A percentile compares a stretch with the other conserved stretches of the same genome.
Evolutionary conservation across 345 rosid genomes (phyloP).

Genomic region (Rhodamnia argentea): DNA sequence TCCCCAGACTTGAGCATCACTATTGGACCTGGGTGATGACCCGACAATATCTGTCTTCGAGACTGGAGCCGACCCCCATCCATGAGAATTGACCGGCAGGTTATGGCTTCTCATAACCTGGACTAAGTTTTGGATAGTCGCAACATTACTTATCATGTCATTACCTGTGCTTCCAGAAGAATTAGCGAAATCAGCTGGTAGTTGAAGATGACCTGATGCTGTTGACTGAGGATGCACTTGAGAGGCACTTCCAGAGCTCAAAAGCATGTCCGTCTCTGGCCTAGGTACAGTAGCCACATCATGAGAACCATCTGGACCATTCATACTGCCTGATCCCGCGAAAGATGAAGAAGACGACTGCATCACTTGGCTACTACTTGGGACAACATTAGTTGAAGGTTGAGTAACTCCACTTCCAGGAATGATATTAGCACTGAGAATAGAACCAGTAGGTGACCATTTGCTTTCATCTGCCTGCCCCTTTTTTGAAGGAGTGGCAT

Average conservation of each 20-base stretch:
- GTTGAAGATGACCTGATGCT: constrained; percentile 18
- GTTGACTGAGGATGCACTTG: constrained; percentile 18
- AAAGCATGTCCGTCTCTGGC: constrained; percentile 2
- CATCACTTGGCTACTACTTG: not conserved
- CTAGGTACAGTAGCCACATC: constrained; percentile 19
- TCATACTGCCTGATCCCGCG: not conserved
- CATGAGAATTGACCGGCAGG: constrained; percentile 22
- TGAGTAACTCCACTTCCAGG: constrained; percentile 9
- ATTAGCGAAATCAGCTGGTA: not conserved
- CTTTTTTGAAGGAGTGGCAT: constrained; percentile 20
- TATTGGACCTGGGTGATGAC: constrained; percentile 11
- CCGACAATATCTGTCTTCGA: constrained; percentile 24
- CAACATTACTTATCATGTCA: constrained; percentile 21
- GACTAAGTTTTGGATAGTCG: constrained; percentile 37
- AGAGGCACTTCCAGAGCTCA: constrained; percentile 23
- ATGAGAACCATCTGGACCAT: constrained; percentile 4
- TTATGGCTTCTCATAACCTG: constrained; percentile 22
- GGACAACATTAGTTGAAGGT: not conserved
- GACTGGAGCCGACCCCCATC: constrained; percentile 31
- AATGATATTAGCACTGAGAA: constrained; percentile 10
- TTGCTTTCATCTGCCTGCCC: constrained; percentile 39
- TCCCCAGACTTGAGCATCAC: not conserved
- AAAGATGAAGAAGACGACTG: not conserved
- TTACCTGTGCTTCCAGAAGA: constrained; percentile 12
- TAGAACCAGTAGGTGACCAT: constrained; percentile 50